These are phyloP conservation scores for Kalanchoe fedtschenkoi DNA, from an alignment of 164 flowering plant genomes.

Conservation along the genomic window DNA sequence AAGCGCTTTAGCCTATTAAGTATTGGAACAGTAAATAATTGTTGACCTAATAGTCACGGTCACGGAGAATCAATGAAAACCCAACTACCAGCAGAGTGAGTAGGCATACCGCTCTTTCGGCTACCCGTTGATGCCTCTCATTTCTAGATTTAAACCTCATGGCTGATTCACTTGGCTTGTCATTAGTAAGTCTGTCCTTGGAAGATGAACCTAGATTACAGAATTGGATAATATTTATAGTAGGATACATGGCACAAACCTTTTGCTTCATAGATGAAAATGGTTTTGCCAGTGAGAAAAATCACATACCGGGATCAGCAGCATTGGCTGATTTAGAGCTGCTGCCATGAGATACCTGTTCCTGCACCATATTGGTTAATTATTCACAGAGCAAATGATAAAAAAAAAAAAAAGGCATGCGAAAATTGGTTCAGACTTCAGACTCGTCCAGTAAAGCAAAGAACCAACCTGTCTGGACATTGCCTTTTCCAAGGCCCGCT, in stretches of 20 bases:
- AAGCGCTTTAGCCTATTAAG: constrained; percentile 80
- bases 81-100: background rate
- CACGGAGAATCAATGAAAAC: background rate
- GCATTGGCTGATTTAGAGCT: background rate
- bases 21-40: constrained; percentile 4
- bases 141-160: constrained; percentile 38
- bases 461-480: constrained; percentile 38
- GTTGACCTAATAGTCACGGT: background rate
- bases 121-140: constrained; percentile 43
- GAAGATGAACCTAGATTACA: constrained; percentile 4
- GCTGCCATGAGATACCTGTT: background rate
- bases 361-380: background rate
- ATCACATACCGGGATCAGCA: constrained; percentile 2
- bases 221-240: background rate
- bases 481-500: constrained; percentile 74
- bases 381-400: background rate
- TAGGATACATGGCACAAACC: background rate
- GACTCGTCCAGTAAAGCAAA: constrained; percentile 28
- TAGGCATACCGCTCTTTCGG: constrained; percentile 46
- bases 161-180: constrained; percentile 29
- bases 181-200: constrained; percentile 22
- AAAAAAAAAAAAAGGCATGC: background rate
- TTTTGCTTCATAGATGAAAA: background rate
- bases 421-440: background rate
- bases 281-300: background rate